Conservation (phyloP, 2,329 filamentous ascomycete genomes). For the Phyllosticta capitalensis region DNA sequence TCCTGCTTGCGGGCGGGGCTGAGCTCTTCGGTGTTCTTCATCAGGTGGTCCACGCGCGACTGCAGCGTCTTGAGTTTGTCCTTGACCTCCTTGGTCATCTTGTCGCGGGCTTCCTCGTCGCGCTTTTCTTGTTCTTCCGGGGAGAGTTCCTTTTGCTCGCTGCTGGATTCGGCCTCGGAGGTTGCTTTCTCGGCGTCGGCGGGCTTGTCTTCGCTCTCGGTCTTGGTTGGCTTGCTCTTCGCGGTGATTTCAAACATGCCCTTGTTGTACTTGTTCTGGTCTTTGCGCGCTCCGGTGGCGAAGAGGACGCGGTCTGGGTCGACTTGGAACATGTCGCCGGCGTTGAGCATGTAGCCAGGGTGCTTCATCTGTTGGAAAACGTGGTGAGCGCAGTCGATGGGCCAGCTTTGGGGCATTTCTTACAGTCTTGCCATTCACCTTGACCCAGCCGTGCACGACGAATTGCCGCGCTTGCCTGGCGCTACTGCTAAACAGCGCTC, state of each 20-base stretch:
- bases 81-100: constrained; percentile 12
- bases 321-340: constrained; percentile 96
- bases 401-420: background rate
- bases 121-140: constrained; percentile 21
- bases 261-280: constrained; percentile 15
- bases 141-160: constrained; percentile 41
- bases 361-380: constrained; percentile 61
- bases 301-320: constrained; percentile 80
- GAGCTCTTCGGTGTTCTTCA: constrained; percentile 44
- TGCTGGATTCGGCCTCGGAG: constrained; percentile 34
- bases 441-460: constrained; percentile 84
- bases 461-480: constrained; percentile 89
- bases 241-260: constrained; percentile 3
- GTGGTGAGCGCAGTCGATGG: background rate
- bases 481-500: constrained; percentile 89
- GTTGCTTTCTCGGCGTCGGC: constrained; percentile 14
- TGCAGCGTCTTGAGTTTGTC: constrained; percentile 25
- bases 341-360: constrained; percentile 88
- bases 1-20: constrained; percentile 65
- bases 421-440: constrained; percentile 94
- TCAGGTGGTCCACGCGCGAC: constrained; percentile 49
- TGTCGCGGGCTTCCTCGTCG: constrained; percentile 16
- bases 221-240: constrained; percentile 16
- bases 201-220: constrained; percentile 16
- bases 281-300: constrained; percentile 70